Percentiles rank a stretch among this genome's conserved stretches.
phyloP scores from a whole-genome alignment of 208 protist species.

The Leishmania turanica region DNA sequence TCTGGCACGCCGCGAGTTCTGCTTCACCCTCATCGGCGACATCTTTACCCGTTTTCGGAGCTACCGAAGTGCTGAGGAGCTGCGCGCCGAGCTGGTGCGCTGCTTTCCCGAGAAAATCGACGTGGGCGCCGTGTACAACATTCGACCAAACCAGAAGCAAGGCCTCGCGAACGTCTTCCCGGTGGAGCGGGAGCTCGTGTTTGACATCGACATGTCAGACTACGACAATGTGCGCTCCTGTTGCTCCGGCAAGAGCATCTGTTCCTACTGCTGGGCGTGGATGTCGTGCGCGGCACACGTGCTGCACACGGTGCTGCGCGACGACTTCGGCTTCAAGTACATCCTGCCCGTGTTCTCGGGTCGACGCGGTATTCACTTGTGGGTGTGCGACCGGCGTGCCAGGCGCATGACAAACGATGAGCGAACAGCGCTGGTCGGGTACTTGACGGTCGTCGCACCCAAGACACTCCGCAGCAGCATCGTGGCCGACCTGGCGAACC shows the following conservation, averaged over 20 bases:
- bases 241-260: constrained; percentile 95
- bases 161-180: constrained; percentile 70
- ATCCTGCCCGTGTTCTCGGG: constrained; percentile 98
- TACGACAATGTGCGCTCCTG: constrained; percentile 99
- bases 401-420: constrained; percentile 90
- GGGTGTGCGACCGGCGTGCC: constrained; percentile 97
- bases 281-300: constrained; percentile 95
- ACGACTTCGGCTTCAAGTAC: constrained; percentile 98
- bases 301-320: constrained; percentile 79
- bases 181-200: constrained; percentile 97
- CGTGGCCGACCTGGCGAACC: constrained; percentile 72
- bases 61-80: constrained; percentile 69
- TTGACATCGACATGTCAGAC: constrained; percentile 99
- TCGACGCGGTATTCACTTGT: constrained; percentile 98
- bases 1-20: constrained; percentile 86
- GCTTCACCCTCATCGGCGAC: constrained; percentile 90
- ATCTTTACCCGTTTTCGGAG: constrained; percentile 90
- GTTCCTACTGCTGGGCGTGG: constrained; percentile 97
- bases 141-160: constrained; percentile 86
- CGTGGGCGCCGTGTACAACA: constrained; percentile 88
- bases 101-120: constrained; percentile 91
- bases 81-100: constrained; percentile 76
- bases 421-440: constrained; percentile 91
- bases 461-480: constrained; percentile 59
- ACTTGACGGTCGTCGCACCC: constrained; percentile 85